These are phyloP conservation scores for Backusella luteola DNA, from an alignment of 192 early-diverging fungal species.

Conservation along the genomic window DNA sequence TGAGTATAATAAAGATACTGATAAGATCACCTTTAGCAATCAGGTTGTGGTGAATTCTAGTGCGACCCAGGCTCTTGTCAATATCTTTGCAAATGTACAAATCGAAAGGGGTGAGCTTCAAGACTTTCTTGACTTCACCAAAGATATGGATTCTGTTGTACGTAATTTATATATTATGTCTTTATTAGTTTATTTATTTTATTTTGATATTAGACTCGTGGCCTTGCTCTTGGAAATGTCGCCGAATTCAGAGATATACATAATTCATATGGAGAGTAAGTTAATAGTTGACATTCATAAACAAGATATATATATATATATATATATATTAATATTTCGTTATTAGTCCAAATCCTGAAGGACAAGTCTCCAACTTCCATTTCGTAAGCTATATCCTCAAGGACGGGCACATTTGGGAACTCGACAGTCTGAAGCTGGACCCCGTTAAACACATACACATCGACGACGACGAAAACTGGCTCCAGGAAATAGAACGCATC, in stretches of 20 bases:
- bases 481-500: neutral
- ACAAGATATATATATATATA: neutral
- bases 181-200: neutral
- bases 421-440: neutral
- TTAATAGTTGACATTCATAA: neutral
- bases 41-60: neutral
- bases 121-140: neutral
- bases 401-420: neutral
- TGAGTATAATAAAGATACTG: neutral
- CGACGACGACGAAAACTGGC: neutral
- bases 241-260: too few relatives aligned
- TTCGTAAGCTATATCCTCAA: neutral
- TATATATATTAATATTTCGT: neutral
- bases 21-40: neutral
- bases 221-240: too few relatives aligned
- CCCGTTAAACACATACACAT: neutral
- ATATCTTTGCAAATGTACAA: neutral
- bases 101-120: neutral
- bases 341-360: neutral
- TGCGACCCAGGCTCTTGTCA: neutral
- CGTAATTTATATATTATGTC: neutral
- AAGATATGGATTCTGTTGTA: neutral
- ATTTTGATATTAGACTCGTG: neutral
- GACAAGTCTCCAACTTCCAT: neutral
- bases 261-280: neutral